phyloP scores from a whole-genome alignment of 2,329 filamentous ascomycete genomes.

The Colletotrichum sp. region DNA sequence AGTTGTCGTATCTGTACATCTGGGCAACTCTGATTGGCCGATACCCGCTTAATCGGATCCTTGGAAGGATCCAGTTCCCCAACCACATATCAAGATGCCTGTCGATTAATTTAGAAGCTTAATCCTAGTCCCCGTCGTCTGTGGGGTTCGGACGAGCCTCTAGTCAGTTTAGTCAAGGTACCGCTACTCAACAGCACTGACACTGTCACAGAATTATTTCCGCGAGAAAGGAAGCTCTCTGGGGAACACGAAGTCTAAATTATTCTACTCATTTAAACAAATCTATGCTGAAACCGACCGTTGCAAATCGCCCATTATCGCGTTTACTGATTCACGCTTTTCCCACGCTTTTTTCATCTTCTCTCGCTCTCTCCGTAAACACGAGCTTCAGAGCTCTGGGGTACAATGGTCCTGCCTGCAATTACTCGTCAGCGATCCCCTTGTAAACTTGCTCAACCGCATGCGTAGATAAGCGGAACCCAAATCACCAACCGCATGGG shows the following conservation, averaged over 20 bases:
- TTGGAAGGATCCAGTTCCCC: background rate
- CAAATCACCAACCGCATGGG: background rate
- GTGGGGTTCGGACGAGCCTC: background rate
- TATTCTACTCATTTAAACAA: background rate
- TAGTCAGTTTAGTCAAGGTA: background rate
- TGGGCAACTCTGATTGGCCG: background rate
- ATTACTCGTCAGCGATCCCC: background rate
- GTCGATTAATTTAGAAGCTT: constrained; percentile 14
- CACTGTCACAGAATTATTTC: background rate
- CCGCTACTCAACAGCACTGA: background rate
- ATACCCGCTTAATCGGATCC: background rate
- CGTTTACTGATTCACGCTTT: background rate
- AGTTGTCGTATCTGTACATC: background rate
- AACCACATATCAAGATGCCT: background rate
- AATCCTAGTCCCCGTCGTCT: background rate
- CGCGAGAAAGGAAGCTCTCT: background rate
- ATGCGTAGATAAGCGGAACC: background rate
- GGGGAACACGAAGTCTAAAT: background rate
- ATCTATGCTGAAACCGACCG: background rate
- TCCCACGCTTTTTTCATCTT: background rate
- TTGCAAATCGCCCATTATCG: background rate
- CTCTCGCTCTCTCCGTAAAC: background rate
- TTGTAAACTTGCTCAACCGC: background rate
- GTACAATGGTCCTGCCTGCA: constrained; percentile 16
- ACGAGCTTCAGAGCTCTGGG: constrained; percentile 9